Percentiles rank a stretch among this genome's conserved stretches.
phyloP scores from a whole-genome alignment of 805 yeast species.

The Isabelozyma gotoi region DNA sequence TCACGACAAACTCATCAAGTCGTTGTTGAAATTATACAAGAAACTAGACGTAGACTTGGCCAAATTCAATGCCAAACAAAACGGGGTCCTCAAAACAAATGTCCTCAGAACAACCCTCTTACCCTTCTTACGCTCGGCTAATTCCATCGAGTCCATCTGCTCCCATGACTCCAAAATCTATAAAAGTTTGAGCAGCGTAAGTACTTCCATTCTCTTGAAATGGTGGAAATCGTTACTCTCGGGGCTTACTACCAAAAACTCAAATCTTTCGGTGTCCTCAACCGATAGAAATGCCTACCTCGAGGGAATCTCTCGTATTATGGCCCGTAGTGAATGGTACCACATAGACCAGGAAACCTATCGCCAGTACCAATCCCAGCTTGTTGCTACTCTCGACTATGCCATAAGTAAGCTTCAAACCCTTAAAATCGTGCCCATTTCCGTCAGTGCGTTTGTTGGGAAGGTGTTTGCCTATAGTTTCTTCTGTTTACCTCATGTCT shows the following conservation, averaged over 20 bases:
- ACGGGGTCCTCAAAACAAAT: slow-evolving; percentile 43
- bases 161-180: slow-evolving; percentile 21
- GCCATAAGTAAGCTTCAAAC: slow-evolving; percentile 47
- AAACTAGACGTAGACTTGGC: slow-evolving; percentile 42
- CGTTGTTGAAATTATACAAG: slow-evolving; percentile 32
- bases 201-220: slow-evolving; percentile 33
- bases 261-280: slow-evolving; percentile 32
- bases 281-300: slow-evolving; percentile 52
- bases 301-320: slow-evolving; percentile 53
- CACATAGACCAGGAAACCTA: slow-evolving; percentile 21
- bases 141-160: slow-evolving; percentile 19
- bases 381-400: slow-evolving; percentile 54
- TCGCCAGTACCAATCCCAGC: slow-evolving; percentile 27
- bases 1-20: slow-evolving; percentile 14
- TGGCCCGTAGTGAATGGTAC: slow-evolving; percentile 49
- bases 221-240: slow-evolving; percentile 57
- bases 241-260: slow-evolving; percentile 11
- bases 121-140: slow-evolving; percentile 39
- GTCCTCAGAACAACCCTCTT: slow-evolving; percentile 47
- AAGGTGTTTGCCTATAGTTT: slow-evolving; percentile 67
- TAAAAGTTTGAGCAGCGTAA: slow-evolving; percentile 31
- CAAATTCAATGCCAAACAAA: slow-evolving; percentile 43
- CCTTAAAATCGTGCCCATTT: slow-evolving; percentile 51
- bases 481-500: slow-evolving; percentile 53
- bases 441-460: slow-evolving; percentile 65